Evolutionary conservation across 192 early-diverging fungal genomes (phyloP).

Genomic region (Phlyctochytrium planicorne): DNA sequence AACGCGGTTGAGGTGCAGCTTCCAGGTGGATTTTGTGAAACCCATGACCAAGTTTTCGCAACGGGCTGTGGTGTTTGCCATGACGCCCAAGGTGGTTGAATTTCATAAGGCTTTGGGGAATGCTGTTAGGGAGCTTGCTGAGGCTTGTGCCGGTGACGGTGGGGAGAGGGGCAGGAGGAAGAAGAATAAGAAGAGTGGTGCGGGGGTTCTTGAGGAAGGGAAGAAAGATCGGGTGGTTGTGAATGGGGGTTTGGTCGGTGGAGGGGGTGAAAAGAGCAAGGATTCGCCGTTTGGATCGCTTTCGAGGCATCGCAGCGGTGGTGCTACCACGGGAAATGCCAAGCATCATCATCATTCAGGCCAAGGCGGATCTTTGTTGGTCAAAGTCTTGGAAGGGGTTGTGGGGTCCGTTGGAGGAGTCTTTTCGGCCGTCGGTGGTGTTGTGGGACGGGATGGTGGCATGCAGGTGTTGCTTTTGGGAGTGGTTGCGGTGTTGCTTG

Average conservation of each 20-base stretch:
- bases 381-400: background rate
- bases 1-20: background rate
- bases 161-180: background rate
- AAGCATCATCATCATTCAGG: too few species aligned
- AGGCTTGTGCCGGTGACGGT: background rate
- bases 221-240: background rate
- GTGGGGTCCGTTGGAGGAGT: background rate
- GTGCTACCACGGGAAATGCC: too few species aligned
- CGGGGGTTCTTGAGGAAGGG: background rate
- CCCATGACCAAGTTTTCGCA: background rate
- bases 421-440: background rate
- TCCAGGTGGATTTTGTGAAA: conserved; percentile 2
- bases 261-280: background rate
- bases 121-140: background rate
- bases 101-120: background rate
- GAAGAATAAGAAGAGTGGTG: background rate
- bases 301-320: background rate
- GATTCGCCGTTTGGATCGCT: background rate
- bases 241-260: background rate
- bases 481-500: background rate
- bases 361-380: too few species aligned
- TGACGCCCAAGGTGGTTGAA: background rate
- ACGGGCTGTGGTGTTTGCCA: background rate
- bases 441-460: background rate
- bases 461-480: background rate